Percentiles rank a stretch among this genome's conserved stretches.
Evolutionary conservation across 1,284 basidiomycete genomes (phyloP).

Genomic region (Golubevia pallescens): DNA sequence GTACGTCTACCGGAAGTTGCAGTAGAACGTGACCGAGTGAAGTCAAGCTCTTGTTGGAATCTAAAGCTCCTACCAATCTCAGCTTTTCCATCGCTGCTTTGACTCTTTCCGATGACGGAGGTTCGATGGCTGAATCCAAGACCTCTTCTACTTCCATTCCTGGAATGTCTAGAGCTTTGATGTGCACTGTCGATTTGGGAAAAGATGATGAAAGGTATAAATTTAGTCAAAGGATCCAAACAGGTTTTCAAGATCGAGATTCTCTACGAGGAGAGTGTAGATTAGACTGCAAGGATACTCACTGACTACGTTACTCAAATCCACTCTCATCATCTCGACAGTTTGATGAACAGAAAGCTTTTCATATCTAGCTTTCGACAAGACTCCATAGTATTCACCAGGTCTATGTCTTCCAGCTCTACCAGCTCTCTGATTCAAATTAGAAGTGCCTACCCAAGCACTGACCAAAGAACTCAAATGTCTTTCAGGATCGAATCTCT

Average conservation of each 20-base stretch:
- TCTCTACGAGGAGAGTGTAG: too few relatives aligned
- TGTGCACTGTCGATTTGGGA: too few relatives aligned
- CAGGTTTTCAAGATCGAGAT: too few relatives aligned
- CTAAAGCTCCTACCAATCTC: slow-evolving; percentile 85
- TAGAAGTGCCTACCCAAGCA: slow-evolving; percentile 91
- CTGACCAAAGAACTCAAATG: slow-evolving; percentile 85
- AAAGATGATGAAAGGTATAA: too few relatives aligned
- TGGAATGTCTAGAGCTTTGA: slow-evolving; percentile 93
- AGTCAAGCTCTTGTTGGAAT: slow-evolving; percentile 78
- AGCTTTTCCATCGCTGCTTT: slow-evolving; percentile 80
- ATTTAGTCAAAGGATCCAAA: too few relatives aligned
- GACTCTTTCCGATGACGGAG: slow-evolving; percentile 81
- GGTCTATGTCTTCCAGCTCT: slow-evolving; percentile 89
- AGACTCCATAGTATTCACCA: slow-evolving; percentile 88
- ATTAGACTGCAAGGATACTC: too few relatives aligned
- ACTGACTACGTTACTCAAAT: slow-evolving; percentile 57
- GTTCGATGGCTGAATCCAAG: slow-evolving; percentile 83
- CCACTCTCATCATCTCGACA: slow-evolving; percentile 87
- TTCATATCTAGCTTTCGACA: slow-evolving; percentile 74
- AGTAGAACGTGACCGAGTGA: slow-evolving; percentile 86
- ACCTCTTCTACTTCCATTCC: slow-evolving; percentile 87
- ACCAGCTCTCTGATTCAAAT: slow-evolving; percentile 89
- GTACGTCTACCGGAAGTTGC: slow-evolving; percentile 86
- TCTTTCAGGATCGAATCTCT: slow-evolving; percentile 87
- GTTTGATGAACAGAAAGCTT: slow-evolving; percentile 81